Base-by-base conservation (phyloP, 768 basidiomycete genomes). In the Agrocybe pediades region DNA sequence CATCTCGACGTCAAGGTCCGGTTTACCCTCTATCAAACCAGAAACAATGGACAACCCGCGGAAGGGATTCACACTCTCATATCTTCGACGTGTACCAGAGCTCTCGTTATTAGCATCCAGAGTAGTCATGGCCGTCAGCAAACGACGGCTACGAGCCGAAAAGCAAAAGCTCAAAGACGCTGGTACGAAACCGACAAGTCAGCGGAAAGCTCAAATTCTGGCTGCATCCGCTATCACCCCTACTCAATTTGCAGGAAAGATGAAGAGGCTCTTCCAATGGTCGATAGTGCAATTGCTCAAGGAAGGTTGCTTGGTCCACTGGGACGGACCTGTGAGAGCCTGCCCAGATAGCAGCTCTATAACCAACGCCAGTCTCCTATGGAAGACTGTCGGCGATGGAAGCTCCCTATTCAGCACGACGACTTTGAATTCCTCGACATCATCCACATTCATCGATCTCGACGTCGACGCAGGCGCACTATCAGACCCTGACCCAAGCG, bases 31-130 rank as follows among this genome's bases (percentile, higher is more conserved):
- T 23, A 15, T n/a, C n/a, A n/a, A n/a, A 39, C 21, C 40, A 24
- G 19, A 41, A 13, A 6, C 52, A 16, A 41, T 45, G 0, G n/a
- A n/a, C n/a, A n/a, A n/a, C n/a, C n/a, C n/a, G n/a, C 61, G 68
- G 30, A 66, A 68, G 29, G 87, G 88, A 1, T 90, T 87, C 64
- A 86, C 88, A 0, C 68, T 91, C 6, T 89, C 89, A 0, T 85
- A 90, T 61, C 76, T 92, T 2, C 82, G 88, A 6, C 86, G 90
- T 42, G 86, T 92, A 0, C 88, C 89, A 8, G 90, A 89, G 59
- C 74, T 92, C 2, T 73, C 80, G 0, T 72, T 81, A 11, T 74
- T 92, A 51, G 88, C 89, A 4, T 71, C 75, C 20, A 75, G 85
- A 9, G 84, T 92, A 1, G 85, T 87, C 9, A 73, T 79, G 40